Base-by-base conservation (phyloP, 2,329 filamentous ascomycete genomes). In the Claviceps sp. region DNA sequence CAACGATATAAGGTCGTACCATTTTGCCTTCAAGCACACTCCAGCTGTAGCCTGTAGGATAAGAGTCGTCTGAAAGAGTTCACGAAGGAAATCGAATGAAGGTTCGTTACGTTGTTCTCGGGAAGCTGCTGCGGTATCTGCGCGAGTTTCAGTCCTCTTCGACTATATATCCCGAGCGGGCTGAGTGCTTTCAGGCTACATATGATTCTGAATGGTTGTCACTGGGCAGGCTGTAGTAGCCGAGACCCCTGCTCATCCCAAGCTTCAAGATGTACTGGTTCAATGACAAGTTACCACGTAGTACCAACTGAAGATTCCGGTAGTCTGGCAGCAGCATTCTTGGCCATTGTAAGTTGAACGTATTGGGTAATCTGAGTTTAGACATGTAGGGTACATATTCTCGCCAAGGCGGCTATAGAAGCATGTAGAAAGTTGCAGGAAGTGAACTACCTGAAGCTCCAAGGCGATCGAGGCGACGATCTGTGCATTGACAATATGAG, bases 1-100 rank as follows among this genome's bases (percentile, higher is more conserved):
- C 38, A 30, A 58, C 17, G 26, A 58, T 42, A 37, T 53, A 55
- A 13, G 56, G 24, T 50, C 56, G 50, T 37, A 58, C 53, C 57
- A 58, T 58, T 48, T 26, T 40, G 43, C 5, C 45, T 40, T 37
- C 13, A 14, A 16, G 14, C 17, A 2, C 8, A 17, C 48, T n/a
- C 48, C 38, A 50, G 19, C 16, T 38, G 14, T 19, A 14, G 34
- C n/a, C n/a, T n/a, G n/a, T n/a, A n/a, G n/a, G 26, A 42, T 17
- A 19, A 34, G 16, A 37, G 22, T 22, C 10, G 17, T 19, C 22
- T 17, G 38, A 14, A 13, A 14, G 38, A 1, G 14, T 5, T 39
- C 14, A 16, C 6, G 13, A 13, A 14, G 1, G 5, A 14, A 24
- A 24, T 24, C 24, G 24, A 24, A 24, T 1, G 24, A 24, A 24